Base-by-base conservation (phyloP, 345 rosid genomes). In the Durio zibethinus region DNA sequence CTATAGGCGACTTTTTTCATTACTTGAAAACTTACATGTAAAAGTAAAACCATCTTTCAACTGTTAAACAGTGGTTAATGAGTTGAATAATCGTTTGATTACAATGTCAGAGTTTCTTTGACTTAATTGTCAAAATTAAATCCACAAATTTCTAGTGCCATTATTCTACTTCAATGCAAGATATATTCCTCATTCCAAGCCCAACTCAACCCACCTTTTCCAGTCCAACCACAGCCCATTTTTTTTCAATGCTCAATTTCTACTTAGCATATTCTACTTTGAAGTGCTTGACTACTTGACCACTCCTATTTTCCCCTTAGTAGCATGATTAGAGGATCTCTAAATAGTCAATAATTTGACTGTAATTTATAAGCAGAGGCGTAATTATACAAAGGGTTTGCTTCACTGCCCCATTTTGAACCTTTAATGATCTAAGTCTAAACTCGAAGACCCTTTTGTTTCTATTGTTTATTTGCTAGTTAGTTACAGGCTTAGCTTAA, bases 381-480 rank as follows among this genome's bases (percentile, higher is more conserved):
- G n/a, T n/a, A 36, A 48, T 48, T 48, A 48, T 15, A 48, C 53
- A 21, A 66, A 42, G 72, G 71, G 52, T 67, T 67, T 40, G 18
- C 33, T 67, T 21, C 62, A 47, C n/a, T 29, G 36, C 27, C 40
- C 29, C 18, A n/a, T n/a, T 80, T 63, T 20, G 3, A 73, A n/a
- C 47, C 50, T 56, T 38, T 56, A 38, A 6, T 59, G 33, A n/a
- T 20, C 63, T 33, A 36, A 36, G 45, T 18, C 18, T 42, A 63
- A 72, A 56, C 61, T 48, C 4, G 7, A 5, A 31, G 3, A 23
- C 60, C 40, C 40, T 59, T 61, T 4, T 21, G 16, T 18, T 57
- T 50, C 11, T 15, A 45, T 57, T 73, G 54, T 20, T 52, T 27
- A 80, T 76, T 63, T 38, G 83, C 79, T 70, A 29, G 81, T 73